Conservation (phyloP, 495 filamentous ascomycete species). For the Tuber aestivum region DNA sequence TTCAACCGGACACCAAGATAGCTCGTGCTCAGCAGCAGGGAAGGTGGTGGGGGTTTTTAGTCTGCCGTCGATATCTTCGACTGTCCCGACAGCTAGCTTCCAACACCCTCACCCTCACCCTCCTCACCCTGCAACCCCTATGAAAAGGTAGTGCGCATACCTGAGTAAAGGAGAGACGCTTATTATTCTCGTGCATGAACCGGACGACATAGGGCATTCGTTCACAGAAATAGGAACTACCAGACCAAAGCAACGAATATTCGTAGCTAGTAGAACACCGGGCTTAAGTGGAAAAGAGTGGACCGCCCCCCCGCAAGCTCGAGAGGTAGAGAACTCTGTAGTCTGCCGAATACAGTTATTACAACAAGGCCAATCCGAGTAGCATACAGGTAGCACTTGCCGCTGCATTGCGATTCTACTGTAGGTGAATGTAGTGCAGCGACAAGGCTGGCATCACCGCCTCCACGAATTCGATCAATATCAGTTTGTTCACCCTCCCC, state of each 20-base stretch:
- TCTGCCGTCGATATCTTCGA: not conserved
- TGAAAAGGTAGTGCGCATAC: conserved; percentile 1
- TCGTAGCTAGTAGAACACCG: too few species aligned
- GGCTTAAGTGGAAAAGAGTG: not conserved
- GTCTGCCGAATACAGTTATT: not conserved
- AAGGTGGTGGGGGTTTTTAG: not conserved
- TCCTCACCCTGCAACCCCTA: not conserved
- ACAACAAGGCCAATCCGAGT: not conserved
- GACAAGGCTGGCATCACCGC: not conserved
- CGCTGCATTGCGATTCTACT: not conserved
- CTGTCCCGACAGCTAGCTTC: not conserved
- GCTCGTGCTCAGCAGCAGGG: not conserved
- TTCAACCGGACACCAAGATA: not conserved
- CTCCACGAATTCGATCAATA: not conserved
- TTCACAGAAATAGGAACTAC: not conserved
- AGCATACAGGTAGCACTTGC: not conserved
- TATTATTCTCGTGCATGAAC: not conserved
- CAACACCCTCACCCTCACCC: not conserved
- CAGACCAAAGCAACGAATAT: not conserved
- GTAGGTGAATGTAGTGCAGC: not conserved
- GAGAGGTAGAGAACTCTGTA: not conserved
- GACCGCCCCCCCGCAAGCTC: not conserved
- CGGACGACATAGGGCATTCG: too few species aligned
- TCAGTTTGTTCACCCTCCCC: not conserved
- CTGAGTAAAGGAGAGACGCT: not conserved